Evolutionary conservation across 192 early-diverging fungal genomes (phyloP).

Genomic region (Coemansia sp.): DNA sequence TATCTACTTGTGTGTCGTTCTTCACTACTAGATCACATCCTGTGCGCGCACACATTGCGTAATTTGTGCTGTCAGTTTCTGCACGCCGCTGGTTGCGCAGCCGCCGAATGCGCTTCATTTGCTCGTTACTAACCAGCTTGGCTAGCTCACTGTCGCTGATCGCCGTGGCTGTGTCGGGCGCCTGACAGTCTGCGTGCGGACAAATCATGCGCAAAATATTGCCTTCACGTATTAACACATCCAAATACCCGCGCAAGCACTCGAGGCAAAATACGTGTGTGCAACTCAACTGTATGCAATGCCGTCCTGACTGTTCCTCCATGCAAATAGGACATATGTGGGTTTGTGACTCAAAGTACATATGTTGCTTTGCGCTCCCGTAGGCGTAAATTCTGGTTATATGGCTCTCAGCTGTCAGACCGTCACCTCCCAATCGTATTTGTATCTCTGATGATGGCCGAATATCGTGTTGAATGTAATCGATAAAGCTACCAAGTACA

Average conservation of each 20-base stretch:
- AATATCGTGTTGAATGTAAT: background rate
- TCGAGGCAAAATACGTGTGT: conserved; percentile 14
- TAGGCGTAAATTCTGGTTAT: background rate
- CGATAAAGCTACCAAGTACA: background rate
- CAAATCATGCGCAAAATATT: background rate
- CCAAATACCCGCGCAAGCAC: conserved; percentile 20
- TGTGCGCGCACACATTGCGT: background rate
- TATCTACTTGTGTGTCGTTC: background rate
- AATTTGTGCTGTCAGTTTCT: background rate
- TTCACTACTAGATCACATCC: background rate
- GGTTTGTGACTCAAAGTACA: conserved; percentile 12
- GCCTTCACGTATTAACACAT: background rate
- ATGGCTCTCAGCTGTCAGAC: background rate
- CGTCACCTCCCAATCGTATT: background rate
- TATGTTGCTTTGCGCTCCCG: background rate
- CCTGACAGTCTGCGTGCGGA: background rate
- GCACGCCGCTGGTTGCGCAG: background rate
- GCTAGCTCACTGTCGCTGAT: conserved; percentile 2
- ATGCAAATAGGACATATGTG: conserved; percentile 26
- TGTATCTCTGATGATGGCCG: background rate
- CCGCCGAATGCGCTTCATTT: background rate
- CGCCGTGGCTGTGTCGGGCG: background rate
- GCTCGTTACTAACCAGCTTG: background rate
- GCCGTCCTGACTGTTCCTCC: conserved; percentile 28
- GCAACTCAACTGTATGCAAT: conserved; percentile 30